A percentile compares a stretch with the other conserved stretches of the same genome.
Conservation (phyloP, 192 early-diverging fungal genomes). For the Coemansia nantahalensis region DNA sequence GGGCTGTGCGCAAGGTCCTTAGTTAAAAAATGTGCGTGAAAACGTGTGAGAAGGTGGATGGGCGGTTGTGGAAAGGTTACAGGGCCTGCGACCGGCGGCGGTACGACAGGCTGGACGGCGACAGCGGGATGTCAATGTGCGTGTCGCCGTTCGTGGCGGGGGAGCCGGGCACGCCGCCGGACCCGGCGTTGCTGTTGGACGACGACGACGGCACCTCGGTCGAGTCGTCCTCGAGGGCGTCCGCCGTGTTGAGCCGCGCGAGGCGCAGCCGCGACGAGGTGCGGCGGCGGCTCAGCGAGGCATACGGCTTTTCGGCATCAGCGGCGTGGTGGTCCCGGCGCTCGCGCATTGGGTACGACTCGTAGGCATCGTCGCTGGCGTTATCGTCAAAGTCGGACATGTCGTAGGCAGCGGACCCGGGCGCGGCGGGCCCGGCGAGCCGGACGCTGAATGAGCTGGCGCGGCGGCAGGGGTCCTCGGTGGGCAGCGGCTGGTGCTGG, state of each 20-base stretch:
- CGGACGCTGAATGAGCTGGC: slow-evolving; percentile 30
- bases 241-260: slow-evolving; percentile 4
- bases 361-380: slow-evolving; percentile 18
- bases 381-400: slow-evolving; percentile 44
- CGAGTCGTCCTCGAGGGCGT: slow-evolving; percentile 25
- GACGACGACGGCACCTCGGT: slow-evolving; percentile 42
- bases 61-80: too few relatives aligned
- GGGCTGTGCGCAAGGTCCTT: too few relatives aligned
- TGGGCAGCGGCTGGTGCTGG: slow-evolving; percentile 48
- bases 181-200: slow-evolving; percentile 35
- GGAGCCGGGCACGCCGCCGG: slow-evolving; percentile 30
- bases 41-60: too few relatives aligned
- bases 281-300: slow-evolving; percentile 28
- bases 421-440: slow-evolving; percentile 16
- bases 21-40: too few relatives aligned
- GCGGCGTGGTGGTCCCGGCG: slow-evolving; percentile 29
- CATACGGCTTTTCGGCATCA: slow-evolving; percentile 34
- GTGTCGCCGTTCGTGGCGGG: slow-evolving; percentile 19
- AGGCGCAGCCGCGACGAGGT: slow-evolving; percentile 13
- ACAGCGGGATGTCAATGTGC: slow-evolving; percentile 44
- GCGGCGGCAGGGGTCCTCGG: slow-evolving; percentile 40
- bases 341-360: slow-evolving; percentile 50
- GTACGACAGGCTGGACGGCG: slow-evolving; percentile 26
- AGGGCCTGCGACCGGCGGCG: slow-evolving; percentile 21
- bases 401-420: slow-evolving; percentile 7